Conservation (phyloP, 108 stramenopile genomes). For the Asterionellopsis glacialis region DNA sequence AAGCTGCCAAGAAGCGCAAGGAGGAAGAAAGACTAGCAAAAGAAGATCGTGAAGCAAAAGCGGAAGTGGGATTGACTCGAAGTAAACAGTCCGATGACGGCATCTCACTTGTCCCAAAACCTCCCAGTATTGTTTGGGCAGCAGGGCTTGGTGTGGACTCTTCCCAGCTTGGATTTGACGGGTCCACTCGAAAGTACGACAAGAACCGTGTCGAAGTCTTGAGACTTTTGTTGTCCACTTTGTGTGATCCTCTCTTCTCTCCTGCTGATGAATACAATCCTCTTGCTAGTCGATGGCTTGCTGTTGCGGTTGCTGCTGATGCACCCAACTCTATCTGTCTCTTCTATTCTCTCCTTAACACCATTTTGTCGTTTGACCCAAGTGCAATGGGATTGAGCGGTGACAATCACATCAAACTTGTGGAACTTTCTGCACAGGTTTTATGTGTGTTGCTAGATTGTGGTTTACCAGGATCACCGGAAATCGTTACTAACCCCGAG, state of each 20-base stretch:
- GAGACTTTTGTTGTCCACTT: constrained; percentile 81
- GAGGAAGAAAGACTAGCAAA: constrained; percentile 9
- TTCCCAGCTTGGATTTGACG: constrained; percentile 33
- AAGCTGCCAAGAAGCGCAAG: constrained; percentile 9
- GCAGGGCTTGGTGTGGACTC: constrained; percentile 58
- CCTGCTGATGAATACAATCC: constrained; percentile 91
- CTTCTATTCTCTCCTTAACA: constrained; percentile 91
- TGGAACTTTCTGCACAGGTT: constrained; percentile 85
- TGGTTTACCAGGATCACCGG: constrained; percentile 69
- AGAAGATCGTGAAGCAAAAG: constrained; percentile 50
- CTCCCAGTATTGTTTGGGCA: constrained; percentile 73
- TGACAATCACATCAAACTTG: constrained; percentile 58
- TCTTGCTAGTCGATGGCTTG: constrained; percentile 78
- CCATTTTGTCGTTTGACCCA: constrained; percentile 86
- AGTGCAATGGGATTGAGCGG: constrained; percentile 61
- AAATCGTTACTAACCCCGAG: constrained; percentile 53
- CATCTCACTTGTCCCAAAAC: constrained; percentile 45
- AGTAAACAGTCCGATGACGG: constrained; percentile 41
- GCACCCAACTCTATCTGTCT: constrained; percentile 91
- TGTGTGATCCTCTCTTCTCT: constrained; percentile 91
- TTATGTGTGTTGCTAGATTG: constrained; percentile 87
- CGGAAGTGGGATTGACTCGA: constrained; percentile 54
- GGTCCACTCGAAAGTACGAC: constrained; percentile 77
- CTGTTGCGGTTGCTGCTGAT: constrained; percentile 82
- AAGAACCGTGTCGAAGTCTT: constrained; percentile 92